These are phyloP conservation scores for Ogataea angusta DNA, from an alignment of 805 yeast genomes.

Conservation along the genomic window DNA sequence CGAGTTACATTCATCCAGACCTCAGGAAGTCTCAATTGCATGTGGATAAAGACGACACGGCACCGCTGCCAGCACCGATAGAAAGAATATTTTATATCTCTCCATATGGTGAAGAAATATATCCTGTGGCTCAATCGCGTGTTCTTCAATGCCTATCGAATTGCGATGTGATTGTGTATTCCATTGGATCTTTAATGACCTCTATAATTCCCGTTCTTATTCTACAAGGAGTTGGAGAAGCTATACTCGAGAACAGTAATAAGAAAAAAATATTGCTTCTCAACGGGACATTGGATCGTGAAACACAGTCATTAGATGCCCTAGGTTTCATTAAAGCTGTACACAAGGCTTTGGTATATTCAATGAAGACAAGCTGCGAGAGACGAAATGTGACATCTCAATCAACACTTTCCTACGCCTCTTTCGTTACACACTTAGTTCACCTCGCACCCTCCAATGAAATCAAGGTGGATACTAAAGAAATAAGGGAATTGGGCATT, in stretches of 20 bases:
- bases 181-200: constrained; percentile 88
- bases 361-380: constrained; percentile 32
- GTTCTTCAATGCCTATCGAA: constrained; percentile 49
- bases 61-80: constrained; percentile 73
- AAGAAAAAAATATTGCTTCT: constrained; percentile 56
- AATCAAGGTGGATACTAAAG: constrained; percentile 45
- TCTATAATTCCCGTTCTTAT: constrained; percentile 78
- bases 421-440: constrained; percentile 62
- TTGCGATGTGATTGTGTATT: constrained; percentile 60
- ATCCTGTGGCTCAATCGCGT: constrained; percentile 66
- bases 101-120: constrained; percentile 83
- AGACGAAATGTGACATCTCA: constrained; percentile 4
- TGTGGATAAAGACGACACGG: constrained; percentile 56
- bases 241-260: constrained; percentile 35
- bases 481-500: constrained; percentile 43
- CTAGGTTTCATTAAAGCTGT: constrained; percentile 55
- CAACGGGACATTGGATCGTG: constrained; percentile 77
- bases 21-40: constrained; percentile 69
- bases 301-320: constrained; percentile 68
- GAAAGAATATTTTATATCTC: constrained; percentile 73
- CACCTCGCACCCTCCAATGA: constrained; percentile 47
- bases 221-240: constrained; percentile 67
- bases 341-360: constrained; percentile 53
- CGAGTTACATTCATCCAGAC: constrained; percentile 77
- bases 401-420: constrained; percentile 30